Base-by-base conservation (phyloP, 148 eudicot species). In the Camellia lanceoleosa region DNA sequence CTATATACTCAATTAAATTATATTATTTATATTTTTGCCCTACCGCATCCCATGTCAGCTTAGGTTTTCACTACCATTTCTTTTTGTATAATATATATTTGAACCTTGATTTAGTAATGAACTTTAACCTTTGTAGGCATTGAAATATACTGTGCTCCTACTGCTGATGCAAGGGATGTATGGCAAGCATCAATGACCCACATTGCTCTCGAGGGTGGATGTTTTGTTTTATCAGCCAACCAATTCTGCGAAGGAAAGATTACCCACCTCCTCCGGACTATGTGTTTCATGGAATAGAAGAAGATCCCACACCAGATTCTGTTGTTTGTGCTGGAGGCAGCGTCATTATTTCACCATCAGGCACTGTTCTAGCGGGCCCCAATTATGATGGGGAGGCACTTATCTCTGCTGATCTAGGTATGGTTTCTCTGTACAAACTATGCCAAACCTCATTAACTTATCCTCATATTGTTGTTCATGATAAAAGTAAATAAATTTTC, bases 151-250 rank as follows among this genome's bases (percentile, higher is more conserved):
- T 95, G 99, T 86, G 99, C 99, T n/a, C 99, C 97, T 12, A 95
- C 99, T 8, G 99, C 97, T 80, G 99, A 95, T 90, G 74, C 97
- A 38, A 89, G 97, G 80, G 92, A 91, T 1, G 74, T 87, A 59
- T 95, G 97, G 99, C 97, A 93, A 85, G 94, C 99, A 79, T 93
- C 99, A 65, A 91, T 95, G 97, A 91, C 92, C 74, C 97, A 95
- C 84, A 95, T 95, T 80, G 99, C 99, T 74, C 89, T 93, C 42
- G 99, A 95, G 84, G 97, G 99, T 68, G 99, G 97, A 64, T 95
- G 97, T 74, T 95, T 95, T 81, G 95, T 95, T 70, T 81, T 95
- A 51, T 93, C 99, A 3, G 91, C 99, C 52, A 93, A 92, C 82
- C 97, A 95, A 79, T 95, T 93, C 82, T 92, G 97, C 83, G 91